Conservation (phyloP, 139 green algal genomes). For the Auxenochlorella protothecoides region DNA sequence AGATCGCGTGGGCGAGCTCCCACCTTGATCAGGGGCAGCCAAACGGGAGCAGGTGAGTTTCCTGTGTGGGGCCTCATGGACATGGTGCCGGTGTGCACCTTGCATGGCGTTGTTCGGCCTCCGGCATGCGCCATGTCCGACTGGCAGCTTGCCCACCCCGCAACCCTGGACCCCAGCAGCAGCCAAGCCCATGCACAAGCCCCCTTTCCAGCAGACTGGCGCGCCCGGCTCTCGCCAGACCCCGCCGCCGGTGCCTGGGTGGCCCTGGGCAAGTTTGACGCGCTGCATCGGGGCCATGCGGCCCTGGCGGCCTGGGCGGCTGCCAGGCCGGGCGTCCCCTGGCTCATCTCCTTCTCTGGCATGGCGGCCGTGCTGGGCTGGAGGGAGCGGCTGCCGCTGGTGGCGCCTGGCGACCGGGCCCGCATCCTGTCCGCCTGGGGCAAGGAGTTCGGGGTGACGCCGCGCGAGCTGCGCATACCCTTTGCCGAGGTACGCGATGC, state of each 20-base stretch:
- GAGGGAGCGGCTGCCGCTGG: constrained; percentile 54
- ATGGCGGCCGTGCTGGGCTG: constrained; percentile 75
- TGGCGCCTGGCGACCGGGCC: constrained; percentile 53
- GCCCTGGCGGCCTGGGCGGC: constrained; percentile 45
- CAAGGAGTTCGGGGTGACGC: constrained; percentile 22
- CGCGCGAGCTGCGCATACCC: constrained; percentile 60
- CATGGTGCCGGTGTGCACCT: no score
- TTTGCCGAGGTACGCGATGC: constrained; percentile 53
- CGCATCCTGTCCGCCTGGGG: constrained; percentile 65
- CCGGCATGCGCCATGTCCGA: no score
- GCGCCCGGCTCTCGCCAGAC: no score
- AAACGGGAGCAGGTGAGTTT: no score
- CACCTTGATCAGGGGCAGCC: no score
- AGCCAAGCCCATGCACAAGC: no score
- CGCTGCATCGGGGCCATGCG: constrained; percentile 77
- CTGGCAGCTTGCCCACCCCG: no score
- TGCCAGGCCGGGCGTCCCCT: constrained; percentile 32
- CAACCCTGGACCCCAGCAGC: constrained; percentile 16
- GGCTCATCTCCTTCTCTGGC: constrained; percentile 73
- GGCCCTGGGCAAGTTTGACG: constrained; percentile 90
- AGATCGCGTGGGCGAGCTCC: no score
- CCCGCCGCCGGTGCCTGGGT: constrained; percentile 17
- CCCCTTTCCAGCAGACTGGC: no score
- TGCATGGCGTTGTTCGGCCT: no score
- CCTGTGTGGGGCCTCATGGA: no score